Evolutionary conservation across 768 basidiomycete species (phyloP).

Genomic region (Glaciozyma antarctica): DNA sequence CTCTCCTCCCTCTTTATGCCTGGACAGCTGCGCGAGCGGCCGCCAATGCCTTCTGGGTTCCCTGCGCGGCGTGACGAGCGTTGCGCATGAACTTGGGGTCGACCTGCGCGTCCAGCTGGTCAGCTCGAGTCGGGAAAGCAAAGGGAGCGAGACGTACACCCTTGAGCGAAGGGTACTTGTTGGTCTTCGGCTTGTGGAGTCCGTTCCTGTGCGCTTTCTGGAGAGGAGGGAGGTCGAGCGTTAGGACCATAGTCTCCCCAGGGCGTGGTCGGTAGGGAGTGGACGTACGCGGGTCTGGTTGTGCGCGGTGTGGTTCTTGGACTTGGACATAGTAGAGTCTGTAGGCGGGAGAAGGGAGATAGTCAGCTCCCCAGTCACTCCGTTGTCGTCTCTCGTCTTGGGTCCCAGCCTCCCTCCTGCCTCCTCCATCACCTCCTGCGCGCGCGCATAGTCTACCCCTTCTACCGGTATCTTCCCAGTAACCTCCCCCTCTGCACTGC

Average conservation of each 20-base stretch:
- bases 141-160: constrained; percentile 58
- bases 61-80: constrained; percentile 28
- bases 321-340: constrained; percentile 69
- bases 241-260: no score
- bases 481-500: no score
- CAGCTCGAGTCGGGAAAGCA: neutral
- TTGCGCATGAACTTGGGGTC: constrained; percentile 35
- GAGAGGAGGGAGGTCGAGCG: neutral
- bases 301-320: constrained; percentile 58
- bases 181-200: constrained; percentile 70
- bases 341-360: no score
- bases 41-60: constrained; percentile 19
- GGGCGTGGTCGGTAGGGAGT: neutral
- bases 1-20: no score
- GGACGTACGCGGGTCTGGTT: constrained; percentile 26
- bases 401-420: no score
- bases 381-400: no score
- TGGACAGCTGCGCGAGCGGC: no score
- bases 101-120: constrained; percentile 8
- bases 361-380: no score
- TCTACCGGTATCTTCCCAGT: no score
- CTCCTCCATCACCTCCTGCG: no score
- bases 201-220: constrained; percentile 93
- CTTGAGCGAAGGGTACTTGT: constrained; percentile 68
- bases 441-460: no score